A percentile compares a stretch with the other conserved stretches of the same genome.
Conservation (phyloP, 352 stramenopile species). For the Salisapilia sapeloensis region DNA sequence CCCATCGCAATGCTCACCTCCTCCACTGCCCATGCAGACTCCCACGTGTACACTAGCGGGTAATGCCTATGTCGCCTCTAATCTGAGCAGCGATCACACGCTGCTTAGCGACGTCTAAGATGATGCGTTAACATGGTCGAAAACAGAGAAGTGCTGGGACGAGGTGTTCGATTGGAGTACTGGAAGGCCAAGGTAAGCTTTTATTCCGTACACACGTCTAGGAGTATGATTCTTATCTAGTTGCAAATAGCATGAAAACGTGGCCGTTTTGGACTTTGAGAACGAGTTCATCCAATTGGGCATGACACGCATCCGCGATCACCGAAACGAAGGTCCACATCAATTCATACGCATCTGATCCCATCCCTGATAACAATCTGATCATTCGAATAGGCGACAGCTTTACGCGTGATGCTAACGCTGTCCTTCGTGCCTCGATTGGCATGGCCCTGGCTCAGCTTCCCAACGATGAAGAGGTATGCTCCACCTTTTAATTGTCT, state of each 20-base stretch:
- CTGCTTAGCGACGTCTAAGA: not conserved
- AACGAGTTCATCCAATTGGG: slow-evolving; percentile 72
- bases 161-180: slow-evolving; percentile 61
- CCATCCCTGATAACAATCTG: too few species aligned
- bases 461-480: slow-evolving; percentile 64
- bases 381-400: slow-evolving; percentile 30
- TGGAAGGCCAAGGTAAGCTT: slow-evolving; percentile 68
- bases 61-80: slow-evolving; percentile 7
- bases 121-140: slow-evolving; percentile 1
- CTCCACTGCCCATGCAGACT: slow-evolving; percentile 17
- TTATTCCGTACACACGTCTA: not conserved
- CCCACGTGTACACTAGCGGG: slow-evolving; percentile 56
- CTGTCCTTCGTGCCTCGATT: slow-evolving; percentile 40
- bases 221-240: not conserved
- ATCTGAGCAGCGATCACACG: not conserved
- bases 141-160: slow-evolving; percentile 48
- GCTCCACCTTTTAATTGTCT: not conserved
- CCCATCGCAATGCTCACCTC: slow-evolving; percentile 10
- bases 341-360: too few species aligned
- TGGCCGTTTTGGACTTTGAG: slow-evolving; percentile 70
- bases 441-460: slow-evolving; percentile 63
- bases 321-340: slow-evolving; percentile 34
- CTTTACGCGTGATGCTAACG: slow-evolving; percentile 62
- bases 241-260: slow-evolving; percentile 54
- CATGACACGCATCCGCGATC: slow-evolving; percentile 65